These are phyloP conservation scores for sorghum (Sorghum bicolor) DNA, from an alignment of 176 grass and related monocot species.

Conservation along the genomic window DNA sequence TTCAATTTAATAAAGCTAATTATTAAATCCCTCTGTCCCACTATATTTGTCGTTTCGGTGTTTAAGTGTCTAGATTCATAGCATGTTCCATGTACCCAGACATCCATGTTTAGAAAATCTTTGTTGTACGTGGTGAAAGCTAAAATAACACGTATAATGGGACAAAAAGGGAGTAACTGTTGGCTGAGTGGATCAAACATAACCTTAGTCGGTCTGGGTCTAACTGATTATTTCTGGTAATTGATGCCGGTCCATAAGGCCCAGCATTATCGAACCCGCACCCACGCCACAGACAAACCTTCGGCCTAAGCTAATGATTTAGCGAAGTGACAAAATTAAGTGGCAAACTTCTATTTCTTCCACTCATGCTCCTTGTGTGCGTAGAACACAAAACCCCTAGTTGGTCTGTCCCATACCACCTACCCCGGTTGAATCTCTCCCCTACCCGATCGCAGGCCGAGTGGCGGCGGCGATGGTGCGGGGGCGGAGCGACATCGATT, in stretches of 20 bases:
- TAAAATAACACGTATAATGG: no score
- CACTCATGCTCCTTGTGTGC: neutral
- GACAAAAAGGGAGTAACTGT: no score
- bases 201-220: no score
- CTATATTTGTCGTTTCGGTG: no score
- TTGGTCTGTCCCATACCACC: neutral
- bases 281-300: neutral
- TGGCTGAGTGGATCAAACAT: no score
- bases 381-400: neutral
- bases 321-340: neutral
- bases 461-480: neutral
- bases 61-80: no score
- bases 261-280: neutral
- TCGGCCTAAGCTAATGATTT: no score
- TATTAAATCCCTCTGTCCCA: no score
- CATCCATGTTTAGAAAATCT: no score
- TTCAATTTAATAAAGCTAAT: no score
- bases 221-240: neutral
- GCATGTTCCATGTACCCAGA: no score
- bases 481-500: neutral
- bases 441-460: neutral
- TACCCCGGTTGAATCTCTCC: neutral
- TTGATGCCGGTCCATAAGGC: neutral
- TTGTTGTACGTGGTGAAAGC: no score
- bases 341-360: neutral